These are phyloP conservation scores for Myochromella boudieri DNA, from an alignment of 768 basidiomycete species.

Conservation along the genomic window DNA sequence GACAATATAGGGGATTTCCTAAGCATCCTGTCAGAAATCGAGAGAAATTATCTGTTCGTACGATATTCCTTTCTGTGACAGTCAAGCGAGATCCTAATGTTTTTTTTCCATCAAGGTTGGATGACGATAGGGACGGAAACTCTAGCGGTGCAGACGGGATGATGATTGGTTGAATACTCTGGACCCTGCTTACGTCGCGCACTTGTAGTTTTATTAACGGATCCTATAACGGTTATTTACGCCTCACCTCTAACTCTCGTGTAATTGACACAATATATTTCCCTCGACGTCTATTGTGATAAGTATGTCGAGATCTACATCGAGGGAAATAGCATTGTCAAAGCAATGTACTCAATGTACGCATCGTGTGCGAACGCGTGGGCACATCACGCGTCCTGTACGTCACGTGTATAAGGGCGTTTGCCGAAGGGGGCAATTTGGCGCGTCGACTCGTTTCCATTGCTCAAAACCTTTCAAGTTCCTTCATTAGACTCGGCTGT, in stretches of 20 bases:
- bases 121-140: slow-evolving; percentile 67
- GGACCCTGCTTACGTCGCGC: not conserved
- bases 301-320: not conserved
- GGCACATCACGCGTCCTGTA: not conserved
- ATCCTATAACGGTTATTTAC: slow-evolving; percentile 16
- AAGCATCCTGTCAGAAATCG: slow-evolving; percentile 88
- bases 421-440: slow-evolving; percentile 8
- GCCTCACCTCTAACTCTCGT: slow-evolving; percentile 3
- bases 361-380: no score
- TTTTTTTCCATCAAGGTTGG: slow-evolving; percentile 43
- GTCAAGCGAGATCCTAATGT: slow-evolving; percentile 11
- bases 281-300: not conserved
- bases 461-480: not conserved
- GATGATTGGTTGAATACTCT: slow-evolving; percentile 17
- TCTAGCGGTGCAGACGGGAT: slow-evolving; percentile 57
- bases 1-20: slow-evolving; percentile 78
- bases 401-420: not conserved
- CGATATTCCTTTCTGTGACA: slow-evolving; percentile 2
- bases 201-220: slow-evolving; percentile 14
- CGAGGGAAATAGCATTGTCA: no score
- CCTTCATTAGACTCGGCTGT: not conserved
- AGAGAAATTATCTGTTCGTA: slow-evolving; percentile 81
- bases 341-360: no score
- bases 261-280: slow-evolving; percentile 15
- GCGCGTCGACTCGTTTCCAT: not conserved